Base-by-base conservation (phyloP, 2,329 filamentous ascomycete species). In the Polytolypa hystricis region DNA sequence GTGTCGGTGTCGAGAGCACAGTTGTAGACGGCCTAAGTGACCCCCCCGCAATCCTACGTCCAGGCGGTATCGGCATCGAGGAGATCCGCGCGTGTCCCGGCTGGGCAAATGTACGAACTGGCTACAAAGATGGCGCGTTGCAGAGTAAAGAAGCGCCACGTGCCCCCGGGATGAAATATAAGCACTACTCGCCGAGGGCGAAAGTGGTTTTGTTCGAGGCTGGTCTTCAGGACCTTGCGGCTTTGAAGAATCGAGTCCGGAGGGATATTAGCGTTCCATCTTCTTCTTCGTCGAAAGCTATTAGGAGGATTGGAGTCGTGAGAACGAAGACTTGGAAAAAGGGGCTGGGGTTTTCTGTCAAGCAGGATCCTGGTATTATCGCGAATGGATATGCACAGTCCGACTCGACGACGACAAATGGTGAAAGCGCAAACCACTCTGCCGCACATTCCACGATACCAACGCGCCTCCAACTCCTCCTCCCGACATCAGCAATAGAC, bases 81-180 rank as follows among this genome's bases (percentile, higher is more conserved):
- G 77, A 86, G 54, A 64, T 96, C 38, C 70, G 81, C 29, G 55
- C 65, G 27, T 85, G 81, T 52, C 65, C 71, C 0, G 89, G 89
- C 1, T 98, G 91, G 89, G 80, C 86, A 54, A 64, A 73, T 26
- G 83, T 85, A 1, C 68, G 71, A 42, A 76, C 81, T 41, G 89
- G 74, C 8, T 96, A 95, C 58, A 77, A 80, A 52, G 85, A 94
- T 50, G 71, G 72, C 39, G 75, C 76, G 11, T 75, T 84, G 49
- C 69, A 74, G 14, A 79, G 74, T 4, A 74, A 73, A 34, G 65
- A 59, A 35, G 70, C 72, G 7, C 91, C 91, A 0, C 71, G 84
- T 39, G 91, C 91, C 1, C 91, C 91, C 0, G 91, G 91, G 1
- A 98, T 98, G 91, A 98, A 98, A 62, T 98, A 98, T 57, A 84